Percentiles rank a stretch among this genome's conserved stretches.
Conservation (phyloP, 208 protist genomes). For the Acanthamoeba lugdunensis region DNA sequence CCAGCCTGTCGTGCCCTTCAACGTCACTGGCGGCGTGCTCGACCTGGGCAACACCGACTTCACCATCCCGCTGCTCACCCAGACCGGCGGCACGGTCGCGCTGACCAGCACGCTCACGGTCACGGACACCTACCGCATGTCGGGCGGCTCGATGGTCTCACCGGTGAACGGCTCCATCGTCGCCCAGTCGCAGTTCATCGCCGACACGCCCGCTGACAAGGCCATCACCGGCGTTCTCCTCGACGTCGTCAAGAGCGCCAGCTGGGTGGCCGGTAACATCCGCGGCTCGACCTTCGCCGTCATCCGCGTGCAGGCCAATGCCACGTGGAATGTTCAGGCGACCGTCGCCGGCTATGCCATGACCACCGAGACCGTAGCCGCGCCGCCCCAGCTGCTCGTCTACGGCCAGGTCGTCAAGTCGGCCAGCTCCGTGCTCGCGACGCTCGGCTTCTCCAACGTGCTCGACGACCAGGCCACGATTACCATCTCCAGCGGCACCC, state of each 20-base stretch:
- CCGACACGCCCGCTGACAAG: conserved; percentile 28
- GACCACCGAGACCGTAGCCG: background rate
- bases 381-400: background rate
- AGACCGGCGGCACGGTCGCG: conserved; percentile 34
- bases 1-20: conserved; percentile 41
- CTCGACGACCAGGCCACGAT: conserved; percentile 40
- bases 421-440: background rate
- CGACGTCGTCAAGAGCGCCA: conserved; percentile 35
- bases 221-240: conserved; percentile 36
- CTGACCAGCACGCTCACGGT: conserved; percentile 53
- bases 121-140: conserved; percentile 34
- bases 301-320: conserved; percentile 25
- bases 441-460: conserved; percentile 38
- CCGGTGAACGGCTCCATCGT: conserved; percentile 45
- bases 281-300: background rate
- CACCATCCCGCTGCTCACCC: conserved; percentile 47
- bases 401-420: conserved; percentile 44
- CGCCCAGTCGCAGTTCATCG: conserved; percentile 24
- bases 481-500: background rate
- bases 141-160: background rate
- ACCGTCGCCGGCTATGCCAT: conserved; percentile 9
- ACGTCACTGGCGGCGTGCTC: conserved; percentile 54
- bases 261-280: conserved; percentile 51
- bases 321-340: conserved; percentile 29
- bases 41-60: conserved; percentile 67